Evolutionary conservation across 345 rosid genomes (phyloP).

Genomic region (Bruguiera gymnorhiza): DNA sequence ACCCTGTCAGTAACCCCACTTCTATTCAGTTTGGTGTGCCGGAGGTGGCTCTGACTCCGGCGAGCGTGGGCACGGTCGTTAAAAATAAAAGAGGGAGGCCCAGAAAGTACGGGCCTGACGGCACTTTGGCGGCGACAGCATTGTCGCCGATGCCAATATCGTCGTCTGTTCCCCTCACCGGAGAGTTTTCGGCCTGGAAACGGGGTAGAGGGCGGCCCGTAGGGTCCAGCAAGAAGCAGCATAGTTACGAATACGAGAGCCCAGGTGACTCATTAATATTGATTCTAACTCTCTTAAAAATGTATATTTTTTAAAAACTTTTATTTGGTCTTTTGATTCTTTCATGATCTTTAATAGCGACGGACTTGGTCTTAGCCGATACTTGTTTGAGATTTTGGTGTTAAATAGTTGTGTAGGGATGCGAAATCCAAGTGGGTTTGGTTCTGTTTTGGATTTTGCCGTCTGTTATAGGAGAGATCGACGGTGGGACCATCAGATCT

Average conservation of each 20-base stretch:
- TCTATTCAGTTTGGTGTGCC: slow-evolving; percentile 14
- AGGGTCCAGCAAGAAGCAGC: slow-evolving; percentile 51
- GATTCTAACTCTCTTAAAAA: not conserved
- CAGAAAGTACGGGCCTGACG: slow-evolving; percentile 75
- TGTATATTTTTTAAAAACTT: not conserved
- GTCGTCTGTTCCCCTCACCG: slow-evolving; percentile 66
- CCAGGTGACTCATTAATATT: slow-evolving; percentile 40
- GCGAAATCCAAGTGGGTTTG: too few relatives aligned
- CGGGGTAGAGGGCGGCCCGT: slow-evolving; percentile 53
- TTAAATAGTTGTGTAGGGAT: too few relatives aligned
- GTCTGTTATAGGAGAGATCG: slow-evolving; percentile 32
- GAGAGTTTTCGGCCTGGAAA: slow-evolving; percentile 52
- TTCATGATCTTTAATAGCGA: too few relatives aligned
- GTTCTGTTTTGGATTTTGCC: too few relatives aligned
- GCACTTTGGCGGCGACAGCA: slow-evolving; percentile 38
- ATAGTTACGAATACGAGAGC: slow-evolving; percentile 44
- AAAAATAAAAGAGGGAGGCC: slow-evolving; percentile 96
- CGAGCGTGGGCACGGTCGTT: slow-evolving; percentile 29
- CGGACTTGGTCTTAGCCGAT: too few relatives aligned
- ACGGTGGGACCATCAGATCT: slow-evolving; percentile 60
- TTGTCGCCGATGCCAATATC: slow-evolving; percentile 93
- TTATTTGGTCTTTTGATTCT: not conserved
- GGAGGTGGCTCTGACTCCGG: slow-evolving; percentile 20
- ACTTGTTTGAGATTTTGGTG: too few relatives aligned
- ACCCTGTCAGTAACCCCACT: slow-evolving; percentile 1